These are phyloP conservation scores for Copromyces sp. DNA, from an alignment of 495 filamentous ascomycete genomes.

Conservation along the genomic window DNA sequence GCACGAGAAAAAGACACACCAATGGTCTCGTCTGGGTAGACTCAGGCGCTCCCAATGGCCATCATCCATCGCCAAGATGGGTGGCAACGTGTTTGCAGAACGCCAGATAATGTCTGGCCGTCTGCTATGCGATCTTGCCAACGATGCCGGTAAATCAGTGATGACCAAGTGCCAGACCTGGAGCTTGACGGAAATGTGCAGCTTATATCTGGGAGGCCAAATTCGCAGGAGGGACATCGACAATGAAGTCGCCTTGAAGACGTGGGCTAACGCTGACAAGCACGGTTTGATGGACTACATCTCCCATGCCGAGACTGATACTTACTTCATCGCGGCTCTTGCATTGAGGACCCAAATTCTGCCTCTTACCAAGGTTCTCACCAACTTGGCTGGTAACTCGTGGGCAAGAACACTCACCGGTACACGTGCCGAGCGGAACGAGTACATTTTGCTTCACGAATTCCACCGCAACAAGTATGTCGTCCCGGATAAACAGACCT, in stretches of 20 bases:
- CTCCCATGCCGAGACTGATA: constrained; percentile 85
- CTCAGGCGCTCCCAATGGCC: constrained; percentile 82
- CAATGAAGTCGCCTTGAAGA: constrained; percentile 75
- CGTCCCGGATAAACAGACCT: constrained; percentile 80
- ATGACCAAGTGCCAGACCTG: constrained; percentile 97
- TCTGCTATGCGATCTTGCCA: constrained; percentile 86
- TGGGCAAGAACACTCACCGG: constrained; percentile 95
- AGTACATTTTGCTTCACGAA: constrained; percentile 97
- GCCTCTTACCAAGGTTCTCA: constrained; percentile 86
- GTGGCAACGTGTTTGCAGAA: constrained; percentile 84
- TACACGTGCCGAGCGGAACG: constrained; percentile 93
- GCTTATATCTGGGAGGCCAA: constrained; percentile 63
- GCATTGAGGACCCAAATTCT: constrained; percentile 84
- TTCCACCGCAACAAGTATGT: constrained; percentile 96
- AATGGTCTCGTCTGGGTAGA: constrained; percentile 87
- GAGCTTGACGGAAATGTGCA: constrained; percentile 96
- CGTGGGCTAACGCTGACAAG: constrained; percentile 65
- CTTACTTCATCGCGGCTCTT: constrained; percentile 87
- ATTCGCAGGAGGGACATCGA: constrained; percentile 71
- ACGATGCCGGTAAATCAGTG: constrained; percentile 93
- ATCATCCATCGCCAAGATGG: constrained; percentile 70
- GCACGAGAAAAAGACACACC: constrained; percentile 78
- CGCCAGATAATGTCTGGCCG: constrained; percentile 82
- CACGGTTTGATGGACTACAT: constrained; percentile 89
- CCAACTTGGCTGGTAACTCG: constrained; percentile 94